Evolutionary conservation across 495 filamentous ascomycete species (phyloP), one percentile per base, ranked within the genome.

Genomic region (Xylaria palmicola): DNA sequence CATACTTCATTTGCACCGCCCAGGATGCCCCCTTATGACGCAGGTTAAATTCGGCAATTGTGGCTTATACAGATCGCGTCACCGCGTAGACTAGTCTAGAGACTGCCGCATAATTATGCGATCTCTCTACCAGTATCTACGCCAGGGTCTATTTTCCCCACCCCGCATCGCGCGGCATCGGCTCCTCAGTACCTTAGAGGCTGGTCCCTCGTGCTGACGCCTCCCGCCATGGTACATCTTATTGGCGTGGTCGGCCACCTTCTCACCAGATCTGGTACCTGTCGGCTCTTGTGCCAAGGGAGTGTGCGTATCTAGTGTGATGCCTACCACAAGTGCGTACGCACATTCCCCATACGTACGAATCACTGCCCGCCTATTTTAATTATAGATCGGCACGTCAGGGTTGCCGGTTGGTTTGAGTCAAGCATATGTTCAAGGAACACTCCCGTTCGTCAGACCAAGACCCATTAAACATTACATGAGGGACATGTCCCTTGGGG

Each of bases 41-140:
- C 47, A 15, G 47, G n/a, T 32, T 19, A 24, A 22, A 34, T 34
- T n/a, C 47, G 48, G 20, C 29, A 29, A 54, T 41, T 27, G 19
- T 36, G 51, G 51, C 51, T 54, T 54, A 54, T 27, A 54, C 22
- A 6, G 36, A 36, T 44, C 22, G 36, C 51, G 36, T 54, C 51
- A 54, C 19, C 30, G 51, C 51, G 51, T 54, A 26, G 15, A 49
- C 47, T 53, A 37, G 27, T 53, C 30, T 54, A 22, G 32, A 52
- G 41, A 44, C 5, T 20, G n/a, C 3, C 6, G 19, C 13, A 8
- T 4, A 15, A 7, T 13, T 40, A 3, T 4, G 12, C 37, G 15
- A 15, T 40, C 37, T 40, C 4, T 12, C 41, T 44, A 5, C n/a
- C n/a, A n/a, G n/a, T n/a, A n/a, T n/a, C n/a, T 44, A 22, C 41